Percentiles rank a stretch among this genome's conserved stretches.
Evolutionary conservation across 768 basidiomycete genomes (phyloP).

Genomic region (Chalciporus pseudorubinellus): DNA sequence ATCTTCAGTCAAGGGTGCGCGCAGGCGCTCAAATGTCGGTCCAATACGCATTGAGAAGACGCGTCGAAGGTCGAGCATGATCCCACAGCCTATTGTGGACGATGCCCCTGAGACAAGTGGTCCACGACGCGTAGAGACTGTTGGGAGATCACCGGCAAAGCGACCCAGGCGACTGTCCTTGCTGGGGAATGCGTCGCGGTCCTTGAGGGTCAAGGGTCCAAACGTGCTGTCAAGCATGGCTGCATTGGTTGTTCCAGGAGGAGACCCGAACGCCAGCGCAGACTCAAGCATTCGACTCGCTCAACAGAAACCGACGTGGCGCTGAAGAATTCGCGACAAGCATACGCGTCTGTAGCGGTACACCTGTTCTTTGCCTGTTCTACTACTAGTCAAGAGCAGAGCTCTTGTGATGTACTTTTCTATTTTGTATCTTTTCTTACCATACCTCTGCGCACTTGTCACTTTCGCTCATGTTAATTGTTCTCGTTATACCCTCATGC

Average conservation of each 20-base stretch:
- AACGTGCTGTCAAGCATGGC: slow-evolving; percentile 31
- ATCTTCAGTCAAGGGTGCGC: slow-evolving; percentile 37
- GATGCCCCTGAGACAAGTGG: slow-evolving; percentile 35
- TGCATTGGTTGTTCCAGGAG: slow-evolving; percentile 30
- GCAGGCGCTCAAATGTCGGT: slow-evolving; percentile 74
- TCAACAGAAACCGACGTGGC: slow-evolving; percentile 54
- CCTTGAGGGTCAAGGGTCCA: slow-evolving; percentile 33
- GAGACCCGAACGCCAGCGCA: slow-evolving; percentile 45
- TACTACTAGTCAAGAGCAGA: slow-evolving; percentile 10
- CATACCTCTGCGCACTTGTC: slow-evolving; percentile 1
- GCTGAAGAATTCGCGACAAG: slow-evolving; percentile 34
- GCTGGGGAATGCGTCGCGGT: slow-evolving; percentile 38
- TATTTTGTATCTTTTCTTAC: slow-evolving; percentile 3
- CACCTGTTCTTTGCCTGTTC: slow-evolving; percentile 8
- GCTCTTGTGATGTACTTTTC: slow-evolving; percentile 18
- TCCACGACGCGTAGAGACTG: slow-evolving; percentile 42
- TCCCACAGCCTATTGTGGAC: slow-evolving; percentile 55
- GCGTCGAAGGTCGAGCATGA: slow-evolving; percentile 76
- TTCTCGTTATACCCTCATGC: slow-evolving; percentile 21
- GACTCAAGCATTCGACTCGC: slow-evolving; percentile 48
- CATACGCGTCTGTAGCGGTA: slow-evolving; percentile 1
- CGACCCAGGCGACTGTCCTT: slow-evolving; percentile 57
- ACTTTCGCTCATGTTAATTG: slow-evolving; percentile 7
- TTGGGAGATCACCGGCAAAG: slow-evolving; percentile 54
- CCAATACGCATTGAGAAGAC: slow-evolving; percentile 71